These are phyloP conservation scores for Meredithiella fracta DNA, from an alignment of 2,329 filamentous ascomycete genomes.

Conservation along the genomic window DNA sequence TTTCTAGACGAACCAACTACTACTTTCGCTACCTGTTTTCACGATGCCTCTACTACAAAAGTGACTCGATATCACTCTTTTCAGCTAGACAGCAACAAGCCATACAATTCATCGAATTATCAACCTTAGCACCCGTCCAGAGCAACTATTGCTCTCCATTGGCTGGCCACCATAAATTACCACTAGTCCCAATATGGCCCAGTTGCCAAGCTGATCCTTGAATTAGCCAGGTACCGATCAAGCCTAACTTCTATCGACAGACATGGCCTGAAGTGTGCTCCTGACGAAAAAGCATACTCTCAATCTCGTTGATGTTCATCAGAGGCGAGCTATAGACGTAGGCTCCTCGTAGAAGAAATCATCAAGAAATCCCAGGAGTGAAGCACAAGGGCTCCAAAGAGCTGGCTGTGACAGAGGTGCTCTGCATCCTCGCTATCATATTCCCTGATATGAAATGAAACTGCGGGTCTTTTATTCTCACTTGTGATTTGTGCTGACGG, in stretches of 20 bases:
- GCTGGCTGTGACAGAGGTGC: background rate
- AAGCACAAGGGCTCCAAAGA: background rate
- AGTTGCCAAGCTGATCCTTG: slow-evolving; percentile 3
- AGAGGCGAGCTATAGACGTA: background rate
- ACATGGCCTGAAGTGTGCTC: slow-evolving; percentile 4
- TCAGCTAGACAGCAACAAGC: too few relatives aligned
- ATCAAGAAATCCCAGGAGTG: background rate
- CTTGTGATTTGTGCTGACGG: background rate
- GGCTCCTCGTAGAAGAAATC: background rate
- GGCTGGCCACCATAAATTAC: background rate
- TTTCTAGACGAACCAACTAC: too few relatives aligned
- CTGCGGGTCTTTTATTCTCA: background rate
- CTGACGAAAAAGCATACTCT: slow-evolving; percentile 5
- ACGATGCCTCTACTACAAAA: too few relatives aligned
- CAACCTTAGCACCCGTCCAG: too few relatives aligned
- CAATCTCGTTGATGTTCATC: background rate
- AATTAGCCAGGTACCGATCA: slow-evolving; percentile 7
- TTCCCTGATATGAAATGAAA: background rate
- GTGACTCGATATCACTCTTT: too few relatives aligned
- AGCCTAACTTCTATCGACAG: background rate
- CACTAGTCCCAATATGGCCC: slow-evolving; percentile 7
- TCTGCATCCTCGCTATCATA: background rate
- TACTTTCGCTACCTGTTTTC: too few relatives aligned
- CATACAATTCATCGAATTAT: too few relatives aligned
- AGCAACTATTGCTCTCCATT: background rate